Conservation (phyloP, 2,329 filamentous ascomycete species). For the Lasiodiplodia theobromae region DNA sequence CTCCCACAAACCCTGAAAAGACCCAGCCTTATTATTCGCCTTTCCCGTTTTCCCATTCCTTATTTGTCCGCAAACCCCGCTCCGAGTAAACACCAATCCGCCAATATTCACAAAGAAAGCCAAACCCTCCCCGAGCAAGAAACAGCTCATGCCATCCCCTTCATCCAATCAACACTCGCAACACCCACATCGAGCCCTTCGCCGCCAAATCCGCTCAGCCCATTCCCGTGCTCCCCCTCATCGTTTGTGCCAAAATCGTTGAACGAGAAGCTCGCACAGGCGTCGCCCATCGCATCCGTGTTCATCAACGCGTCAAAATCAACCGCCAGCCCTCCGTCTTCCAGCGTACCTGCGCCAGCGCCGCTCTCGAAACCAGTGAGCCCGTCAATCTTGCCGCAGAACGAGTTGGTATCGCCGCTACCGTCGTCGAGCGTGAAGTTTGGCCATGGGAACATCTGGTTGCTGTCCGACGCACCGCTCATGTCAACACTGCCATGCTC, state of each 20-base stretch:
- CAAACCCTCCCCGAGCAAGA: background rate
- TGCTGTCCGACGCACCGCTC: background rate
- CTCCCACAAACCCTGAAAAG: background rate
- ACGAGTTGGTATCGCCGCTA: background rate
- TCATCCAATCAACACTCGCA: slow-evolving; percentile 23
- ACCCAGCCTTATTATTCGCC: background rate
- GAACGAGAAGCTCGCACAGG: slow-evolving; percentile 37
- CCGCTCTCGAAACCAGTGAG: slow-evolving; percentile 16
- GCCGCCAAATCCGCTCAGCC: background rate
- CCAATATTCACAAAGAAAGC: background rate
- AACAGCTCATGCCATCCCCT: slow-evolving; percentile 5
- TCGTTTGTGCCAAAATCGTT: slow-evolving; percentile 28
- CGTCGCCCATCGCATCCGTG: slow-evolving; percentile 48
- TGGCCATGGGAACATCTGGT: slow-evolving; percentile 14
- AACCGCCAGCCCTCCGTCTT: slow-evolving; percentile 49
- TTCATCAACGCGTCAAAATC: slow-evolving; percentile 51
- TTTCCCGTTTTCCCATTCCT: background rate
- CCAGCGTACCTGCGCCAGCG: slow-evolving; percentile 32
- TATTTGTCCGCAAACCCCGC: background rate
- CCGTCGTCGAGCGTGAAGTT: slow-evolving; percentile 35
- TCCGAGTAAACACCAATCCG: background rate
- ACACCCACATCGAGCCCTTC: background rate
- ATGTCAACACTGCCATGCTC: slow-evolving; percentile 24
- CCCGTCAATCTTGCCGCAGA: slow-evolving; percentile 21
- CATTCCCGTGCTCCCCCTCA: slow-evolving; percentile 9